Evolutionary conservation across 2,329 filamentous ascomycete species (phyloP).

Genomic region (Neonectria coccinea): DNA sequence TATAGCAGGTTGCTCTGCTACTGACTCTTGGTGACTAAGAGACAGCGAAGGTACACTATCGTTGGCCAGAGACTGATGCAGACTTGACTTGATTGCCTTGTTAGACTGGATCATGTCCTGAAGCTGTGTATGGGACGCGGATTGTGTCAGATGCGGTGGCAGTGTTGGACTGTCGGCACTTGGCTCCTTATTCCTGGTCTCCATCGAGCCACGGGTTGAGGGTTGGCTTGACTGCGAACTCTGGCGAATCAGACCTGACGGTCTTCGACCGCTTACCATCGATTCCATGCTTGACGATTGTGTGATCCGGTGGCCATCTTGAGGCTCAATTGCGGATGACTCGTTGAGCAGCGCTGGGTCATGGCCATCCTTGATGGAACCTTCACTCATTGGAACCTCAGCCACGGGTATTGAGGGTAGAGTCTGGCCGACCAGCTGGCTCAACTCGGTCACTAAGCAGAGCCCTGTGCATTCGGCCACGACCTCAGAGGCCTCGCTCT

Average conservation of each 20-base stretch:
- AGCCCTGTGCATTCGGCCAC: constrained; percentile 83
- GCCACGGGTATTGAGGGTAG: constrained; percentile 39
- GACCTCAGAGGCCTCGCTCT: constrained; percentile 82
- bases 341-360: constrained; percentile 57
- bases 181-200: constrained; percentile 50
- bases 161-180: constrained; percentile 73
- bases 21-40: constrained; percentile 63
- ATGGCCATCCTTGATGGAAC: constrained; percentile 48
- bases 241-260: constrained; percentile 52
- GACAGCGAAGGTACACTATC: constrained; percentile 68
- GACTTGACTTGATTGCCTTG: constrained; percentile 66
- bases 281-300: constrained; percentile 63
- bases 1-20: constrained; percentile 53
- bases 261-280: constrained; percentile 53
- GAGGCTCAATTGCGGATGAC: constrained; percentile 48
- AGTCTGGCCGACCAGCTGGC: constrained; percentile 41
- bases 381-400: constrained; percentile 44
- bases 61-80: constrained; percentile 67
- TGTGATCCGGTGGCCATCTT: constrained; percentile 64
- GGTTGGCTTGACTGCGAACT: constrained; percentile 65
- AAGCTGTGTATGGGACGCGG: constrained; percentile 65
- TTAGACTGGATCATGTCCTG: constrained; percentile 72
- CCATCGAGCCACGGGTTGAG: constrained; percentile 58
- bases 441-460: constrained; percentile 54
- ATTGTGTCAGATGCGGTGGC: constrained; percentile 61